Conservation (phyloP, 73 alveolate genomes). For the Effrenium voratum region DNA sequence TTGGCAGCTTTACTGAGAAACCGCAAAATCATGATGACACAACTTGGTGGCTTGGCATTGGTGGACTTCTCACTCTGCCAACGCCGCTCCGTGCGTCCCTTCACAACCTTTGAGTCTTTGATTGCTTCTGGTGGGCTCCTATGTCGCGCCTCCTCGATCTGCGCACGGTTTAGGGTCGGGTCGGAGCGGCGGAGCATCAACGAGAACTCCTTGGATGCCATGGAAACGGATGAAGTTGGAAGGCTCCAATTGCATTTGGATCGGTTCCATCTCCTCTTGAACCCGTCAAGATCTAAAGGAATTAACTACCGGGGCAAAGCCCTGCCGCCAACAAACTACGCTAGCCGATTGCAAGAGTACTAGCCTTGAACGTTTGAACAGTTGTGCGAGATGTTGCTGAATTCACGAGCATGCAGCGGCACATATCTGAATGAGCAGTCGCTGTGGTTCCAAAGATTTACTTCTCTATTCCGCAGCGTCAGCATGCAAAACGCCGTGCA, state of each 20-base stretch:
- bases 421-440: no score
- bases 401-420: no score
- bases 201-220: slow-evolving; percentile 24
- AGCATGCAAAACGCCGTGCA: no score
- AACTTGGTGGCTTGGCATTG: not conserved
- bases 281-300: not conserved
- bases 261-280: not conserved
- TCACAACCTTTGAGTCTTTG: not conserved
- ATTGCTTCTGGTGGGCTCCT: not conserved
- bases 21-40: not conserved
- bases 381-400: no score
- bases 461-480: no score
- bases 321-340: not conserved
- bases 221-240: not conserved
- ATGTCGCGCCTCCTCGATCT: slow-evolving; percentile 21
- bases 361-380: not conserved
- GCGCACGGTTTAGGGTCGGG: not conserved
- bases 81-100: not conserved
- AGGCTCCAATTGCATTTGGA: not conserved
- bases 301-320: no score
- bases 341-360: not conserved
- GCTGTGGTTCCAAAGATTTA: no score
- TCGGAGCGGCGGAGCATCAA: slow-evolving; percentile 76
- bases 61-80: not conserved
- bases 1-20: not conserved